phyloP scores from a whole-genome alignment of 768 basidiomycete genomes.

The Podaxis pistillaris region DNA sequence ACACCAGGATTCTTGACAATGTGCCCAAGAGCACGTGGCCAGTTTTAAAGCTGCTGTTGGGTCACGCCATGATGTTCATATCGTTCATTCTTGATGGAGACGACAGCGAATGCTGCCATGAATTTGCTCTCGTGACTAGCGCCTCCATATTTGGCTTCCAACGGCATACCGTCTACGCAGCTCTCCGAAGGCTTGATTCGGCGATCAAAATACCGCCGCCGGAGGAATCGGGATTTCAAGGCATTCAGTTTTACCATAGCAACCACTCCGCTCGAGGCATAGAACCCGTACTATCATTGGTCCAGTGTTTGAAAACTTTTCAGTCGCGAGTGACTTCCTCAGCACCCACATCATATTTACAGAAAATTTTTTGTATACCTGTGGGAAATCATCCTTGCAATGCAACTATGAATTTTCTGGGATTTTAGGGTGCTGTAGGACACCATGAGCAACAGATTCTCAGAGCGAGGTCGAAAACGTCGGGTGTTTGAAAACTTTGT shows the following conservation, averaged over 20 bases:
- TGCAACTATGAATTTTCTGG: too few species aligned
- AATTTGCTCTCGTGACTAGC: not conserved
- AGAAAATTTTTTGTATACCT: too few species aligned
- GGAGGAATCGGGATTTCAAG: not conserved
- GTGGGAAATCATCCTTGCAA: too few species aligned
- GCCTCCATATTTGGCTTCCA: not conserved
- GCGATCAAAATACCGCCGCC: not conserved
- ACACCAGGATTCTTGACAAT: not conserved
- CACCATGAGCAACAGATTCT: too few species aligned
- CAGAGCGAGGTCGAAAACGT: too few species aligned
- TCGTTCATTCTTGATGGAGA: not conserved
- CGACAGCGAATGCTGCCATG: not conserved
- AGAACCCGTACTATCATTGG: constrained; percentile 84
- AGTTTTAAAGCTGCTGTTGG: not conserved
- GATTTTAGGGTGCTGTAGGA: too few species aligned
- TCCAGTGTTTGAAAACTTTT: too few species aligned
- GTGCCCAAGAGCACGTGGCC: not conserved
- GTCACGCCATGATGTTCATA: too few species aligned
- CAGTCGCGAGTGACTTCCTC: too few species aligned
- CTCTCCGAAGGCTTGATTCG: not conserved
- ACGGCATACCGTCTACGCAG: not conserved
- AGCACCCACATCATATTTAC: too few species aligned
- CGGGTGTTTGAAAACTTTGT: too few species aligned
- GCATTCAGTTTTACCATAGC: constrained; percentile 34
- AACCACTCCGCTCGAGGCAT: constrained; percentile 86